Conservation (phyloP, 2,329 filamentous ascomycete species). For the Ciborinia camelliae region DNA sequence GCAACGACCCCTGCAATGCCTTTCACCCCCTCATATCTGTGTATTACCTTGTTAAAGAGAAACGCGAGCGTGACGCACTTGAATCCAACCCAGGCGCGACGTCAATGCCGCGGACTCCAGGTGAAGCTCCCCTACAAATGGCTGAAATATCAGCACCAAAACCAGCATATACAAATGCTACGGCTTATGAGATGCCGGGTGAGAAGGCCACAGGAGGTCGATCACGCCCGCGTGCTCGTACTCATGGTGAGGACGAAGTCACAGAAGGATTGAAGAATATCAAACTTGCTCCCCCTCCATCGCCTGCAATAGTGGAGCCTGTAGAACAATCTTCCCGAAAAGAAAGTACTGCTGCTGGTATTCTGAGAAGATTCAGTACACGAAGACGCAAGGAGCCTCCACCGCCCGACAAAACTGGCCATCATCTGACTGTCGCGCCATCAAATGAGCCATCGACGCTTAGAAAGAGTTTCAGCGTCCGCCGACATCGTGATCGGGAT, state of each 20-base stretch:
- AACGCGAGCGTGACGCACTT: slow-evolving; percentile 71
- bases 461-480: slow-evolving; percentile 87
- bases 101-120: slow-evolving; percentile 53
- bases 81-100: slow-evolving; percentile 58
- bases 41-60: slow-evolving; percentile 95
- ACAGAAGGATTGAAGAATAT: slow-evolving; percentile 68
- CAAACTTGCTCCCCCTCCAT: slow-evolving; percentile 48
- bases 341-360: slow-evolving; percentile 79
- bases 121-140: slow-evolving; percentile 54
- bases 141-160: slow-evolving; percentile 78
- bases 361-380: slow-evolving; percentile 88
- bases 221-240: slow-evolving; percentile 79
- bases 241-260: slow-evolving; percentile 91
- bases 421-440: slow-evolving; percentile 73
- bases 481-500: slow-evolving; percentile 52
- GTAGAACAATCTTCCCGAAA: slow-evolving; percentile 68
- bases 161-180: slow-evolving; percentile 83
- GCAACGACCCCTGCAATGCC: slow-evolving; percentile 85
- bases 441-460: slow-evolving; percentile 66
- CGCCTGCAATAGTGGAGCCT: slow-evolving; percentile 52
- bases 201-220: slow-evolving; percentile 83
- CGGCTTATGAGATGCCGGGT: slow-evolving; percentile 81
- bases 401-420: slow-evolving; percentile 51
- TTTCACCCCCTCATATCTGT: slow-evolving; percentile 90
- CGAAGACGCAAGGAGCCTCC: slow-evolving; percentile 65